Evolutionary conservation across 2,329 filamentous ascomycete species (phyloP), one percentile per base, ranked within the genome.

Genomic region (Apiospora sp.): DNA sequence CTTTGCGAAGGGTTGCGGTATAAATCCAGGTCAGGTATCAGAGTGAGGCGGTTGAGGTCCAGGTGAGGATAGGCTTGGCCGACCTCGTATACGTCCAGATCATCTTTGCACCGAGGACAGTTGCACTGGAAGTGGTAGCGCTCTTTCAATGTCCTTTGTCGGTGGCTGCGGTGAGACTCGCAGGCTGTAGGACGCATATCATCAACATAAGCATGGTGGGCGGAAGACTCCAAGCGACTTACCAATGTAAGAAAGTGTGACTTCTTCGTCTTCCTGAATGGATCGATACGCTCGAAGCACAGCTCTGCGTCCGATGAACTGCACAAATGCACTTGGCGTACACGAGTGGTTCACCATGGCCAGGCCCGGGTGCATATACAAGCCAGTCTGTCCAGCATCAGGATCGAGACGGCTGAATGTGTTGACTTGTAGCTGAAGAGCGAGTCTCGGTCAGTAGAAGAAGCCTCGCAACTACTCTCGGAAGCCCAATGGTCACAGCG

Each of bases 261-360:
- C 86, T 80, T 91, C 88, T 37, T 91, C 86, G 10, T 85, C 89
- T 44, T 82, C 78, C 19, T 83, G 76, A 58, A 92, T 90, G 3
- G 82, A 79, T 30, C 76, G 79, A 71, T 87, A 83, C 1, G 90
- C 87, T 49, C 86, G 83, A 19, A 92, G 79, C 3, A 87, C 80
- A 3, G 88, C 86, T 4, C 80, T 83, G 7, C 89, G 84, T 4
- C 87, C 87, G 51, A 85, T 76, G 70, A 91, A 91, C 61, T 87
- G 84, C 22, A 92, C 87, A 68, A 86, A 83, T 1, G 90, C 88
- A 75, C 91, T 92, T 4, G 90, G 90, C 2, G 86, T 78, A 74
- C 90, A 92, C 0, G 89, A 90, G 78, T 92, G 90, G 74, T 92
- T 92, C 30, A 86, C 85, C 86, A 91, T 90, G 72, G 89, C 87